Percentiles rank a stretch among this genome's conserved stretches.
phyloP scores from a whole-genome alignment of 495 filamentous ascomycete species.

The Penicillium subrubescens region DNA sequence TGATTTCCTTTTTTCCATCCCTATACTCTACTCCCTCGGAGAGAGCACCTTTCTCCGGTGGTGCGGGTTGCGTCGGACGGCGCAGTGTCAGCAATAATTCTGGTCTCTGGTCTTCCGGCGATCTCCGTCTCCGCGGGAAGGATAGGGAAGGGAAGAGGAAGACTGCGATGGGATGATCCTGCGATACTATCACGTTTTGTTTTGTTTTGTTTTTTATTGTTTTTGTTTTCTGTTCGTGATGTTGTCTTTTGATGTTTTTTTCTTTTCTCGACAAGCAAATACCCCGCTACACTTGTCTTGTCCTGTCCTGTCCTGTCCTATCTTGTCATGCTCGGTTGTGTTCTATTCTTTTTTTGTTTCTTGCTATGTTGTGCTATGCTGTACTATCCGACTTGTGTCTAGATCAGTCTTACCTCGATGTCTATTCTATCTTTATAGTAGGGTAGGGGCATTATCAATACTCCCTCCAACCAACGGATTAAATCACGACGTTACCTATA shows the following conservation, averaged over 20 bases:
- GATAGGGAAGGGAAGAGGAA: neutral
- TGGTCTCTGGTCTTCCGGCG: conserved; percentile 2
- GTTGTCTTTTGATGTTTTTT: neutral
- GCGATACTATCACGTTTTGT: neutral
- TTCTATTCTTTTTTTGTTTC: too few relatives aligned
- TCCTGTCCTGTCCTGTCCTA: neutral
- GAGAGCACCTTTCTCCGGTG: neutral
- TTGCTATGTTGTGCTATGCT: neutral
- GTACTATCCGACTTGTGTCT: neutral
- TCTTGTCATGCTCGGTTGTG: neutral
- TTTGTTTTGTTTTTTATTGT: neutral
- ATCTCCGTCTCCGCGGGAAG: conserved; percentile 18
- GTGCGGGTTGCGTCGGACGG: neutral
- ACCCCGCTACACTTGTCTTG: conserved; percentile 24
- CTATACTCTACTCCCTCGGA: neutral
- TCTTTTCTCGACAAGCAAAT: conserved; percentile 26
- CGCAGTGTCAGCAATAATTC: neutral
- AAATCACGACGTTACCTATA: neutral
- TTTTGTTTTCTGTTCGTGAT: neutral
- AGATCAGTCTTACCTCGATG: neutral
- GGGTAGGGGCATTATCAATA: neutral
- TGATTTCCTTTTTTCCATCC: neutral
- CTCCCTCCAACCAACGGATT: neutral
- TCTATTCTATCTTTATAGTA: neutral
- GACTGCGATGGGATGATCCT: neutral